Conservation (phyloP, 2,329 filamentous ascomycete genomes). For the Lachnellula subtilissima region DNA sequence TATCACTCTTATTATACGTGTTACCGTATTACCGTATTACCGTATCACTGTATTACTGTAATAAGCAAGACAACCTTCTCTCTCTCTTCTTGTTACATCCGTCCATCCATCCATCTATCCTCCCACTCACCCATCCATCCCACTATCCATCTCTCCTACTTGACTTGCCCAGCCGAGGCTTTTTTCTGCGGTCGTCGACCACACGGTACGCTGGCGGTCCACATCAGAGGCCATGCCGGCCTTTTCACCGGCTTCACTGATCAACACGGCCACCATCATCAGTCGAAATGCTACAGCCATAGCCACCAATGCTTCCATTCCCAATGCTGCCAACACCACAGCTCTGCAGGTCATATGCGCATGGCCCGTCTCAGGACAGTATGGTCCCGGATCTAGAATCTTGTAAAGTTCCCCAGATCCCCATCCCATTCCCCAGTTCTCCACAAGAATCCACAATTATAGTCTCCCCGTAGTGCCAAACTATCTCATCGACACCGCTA, state of each 20-base stretch:
- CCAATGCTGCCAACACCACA: slow-evolving; percentile 19
- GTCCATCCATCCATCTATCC: no score
- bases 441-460: not conserved
- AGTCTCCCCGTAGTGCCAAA: not conserved
- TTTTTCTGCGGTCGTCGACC: no score
- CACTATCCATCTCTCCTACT: no score
- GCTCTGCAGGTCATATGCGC: slow-evolving; percentile 47
- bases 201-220: not conserved
- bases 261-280: slow-evolving; percentile 23
- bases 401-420: slow-evolving; percentile 36
- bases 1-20: no score
- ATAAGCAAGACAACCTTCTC: no score
- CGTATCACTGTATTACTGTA: no score
- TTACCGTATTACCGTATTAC: no score
- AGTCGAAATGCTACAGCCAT: slow-evolving; percentile 11
- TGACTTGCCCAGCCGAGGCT: no score
- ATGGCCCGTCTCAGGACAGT: slow-evolving; percentile 53
- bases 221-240: slow-evolving; percentile 31
- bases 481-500: no score
- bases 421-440: not conserved
- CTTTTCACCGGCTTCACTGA: slow-evolving; percentile 30
- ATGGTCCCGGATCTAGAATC: slow-evolving; percentile 49
- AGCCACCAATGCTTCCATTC: slow-evolving; percentile 10
- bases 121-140: no score
- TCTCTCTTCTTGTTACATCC: no score